Evolutionary conservation across 2,329 filamentous ascomycete genomes (phyloP).

Genomic region (Aureobasidium sp.): DNA sequence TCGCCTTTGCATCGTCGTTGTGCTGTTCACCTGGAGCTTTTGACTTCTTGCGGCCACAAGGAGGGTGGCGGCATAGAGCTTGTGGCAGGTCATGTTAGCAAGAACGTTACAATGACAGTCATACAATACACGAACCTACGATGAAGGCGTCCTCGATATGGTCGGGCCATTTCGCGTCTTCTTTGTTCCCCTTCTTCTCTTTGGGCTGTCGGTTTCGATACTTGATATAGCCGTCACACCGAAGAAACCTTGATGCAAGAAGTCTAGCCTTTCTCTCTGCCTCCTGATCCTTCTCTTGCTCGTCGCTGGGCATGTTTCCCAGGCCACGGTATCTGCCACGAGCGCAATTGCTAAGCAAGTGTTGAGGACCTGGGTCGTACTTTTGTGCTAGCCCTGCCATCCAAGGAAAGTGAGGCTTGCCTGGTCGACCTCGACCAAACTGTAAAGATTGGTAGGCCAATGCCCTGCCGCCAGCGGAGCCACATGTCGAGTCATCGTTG

Average conservation of each 20-base stretch:
- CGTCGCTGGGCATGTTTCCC: background rate
- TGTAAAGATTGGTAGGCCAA: background rate
- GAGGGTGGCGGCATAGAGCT: slow-evolving; percentile 46
- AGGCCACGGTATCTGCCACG: background rate
- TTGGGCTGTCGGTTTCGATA: slow-evolving; percentile 35
- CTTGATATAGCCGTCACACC: slow-evolving; percentile 36
- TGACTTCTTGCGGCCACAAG: slow-evolving; percentile 48
- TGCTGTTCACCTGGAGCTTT: slow-evolving; percentile 14
- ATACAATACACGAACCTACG: slow-evolving; percentile 28
- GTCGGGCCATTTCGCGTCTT: slow-evolving; percentile 38
- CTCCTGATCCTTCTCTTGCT: slow-evolving; percentile 13
- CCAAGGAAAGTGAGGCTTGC: background rate
- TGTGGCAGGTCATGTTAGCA: background rate
- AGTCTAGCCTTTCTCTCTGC: slow-evolving; percentile 17
- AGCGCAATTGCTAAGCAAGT: background rate
- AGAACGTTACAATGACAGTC: slow-evolving; percentile 5
- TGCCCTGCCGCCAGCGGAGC: background rate
- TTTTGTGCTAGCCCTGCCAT: background rate
- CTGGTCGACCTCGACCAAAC: background rate
- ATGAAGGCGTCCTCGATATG: slow-evolving; percentile 41
- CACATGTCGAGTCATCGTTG: slow-evolving; percentile 6
- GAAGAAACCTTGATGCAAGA: slow-evolving; percentile 23
- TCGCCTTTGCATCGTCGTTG: slow-evolving; percentile 35
- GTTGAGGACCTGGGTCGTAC: background rate
- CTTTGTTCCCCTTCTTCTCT: slow-evolving; percentile 20